phyloP scores from a whole-genome alignment of 1,284 basidiomycete species.

The Wallemia mellicola region DNA sequence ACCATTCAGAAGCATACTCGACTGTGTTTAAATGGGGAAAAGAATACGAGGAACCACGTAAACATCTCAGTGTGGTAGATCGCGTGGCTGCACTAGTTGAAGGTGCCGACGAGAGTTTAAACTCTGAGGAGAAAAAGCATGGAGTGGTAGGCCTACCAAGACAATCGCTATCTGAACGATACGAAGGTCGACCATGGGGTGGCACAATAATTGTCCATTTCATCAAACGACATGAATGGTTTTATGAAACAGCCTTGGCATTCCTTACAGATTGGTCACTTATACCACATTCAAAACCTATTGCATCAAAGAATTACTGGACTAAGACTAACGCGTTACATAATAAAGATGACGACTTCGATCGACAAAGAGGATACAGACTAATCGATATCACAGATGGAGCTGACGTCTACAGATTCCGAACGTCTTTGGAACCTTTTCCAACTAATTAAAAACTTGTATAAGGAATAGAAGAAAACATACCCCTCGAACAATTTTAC shows the following conservation, averaged over 20 bases:
- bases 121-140: constrained; percentile 5
- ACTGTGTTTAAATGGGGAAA: constrained; percentile 59
- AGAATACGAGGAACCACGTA: constrained; percentile 40
- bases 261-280: constrained; percentile 20
- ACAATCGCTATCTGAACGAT: constrained; percentile 26
- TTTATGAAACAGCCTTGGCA: constrained; percentile 66
- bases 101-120: constrained; percentile 27
- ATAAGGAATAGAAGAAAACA: background rate
- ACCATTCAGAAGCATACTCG: constrained; percentile 34
- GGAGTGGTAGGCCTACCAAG: constrained; percentile 4
- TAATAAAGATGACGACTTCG: background rate
- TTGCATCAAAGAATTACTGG: background rate
- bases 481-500: too few species aligned
- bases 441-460: background rate
- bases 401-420: background rate
- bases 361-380: background rate
- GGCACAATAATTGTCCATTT: constrained; percentile 89
- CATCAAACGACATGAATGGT: constrained; percentile 91
- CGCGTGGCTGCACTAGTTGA: constrained; percentile 78
- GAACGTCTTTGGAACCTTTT: background rate
- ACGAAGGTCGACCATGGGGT: constrained; percentile 32
- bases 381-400: background rate
- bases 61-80: constrained; percentile 34
- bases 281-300: background rate
- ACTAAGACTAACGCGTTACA: background rate